Conservation (phyloP, 345 rosid species). For the Eutrema japonicum region DNA sequence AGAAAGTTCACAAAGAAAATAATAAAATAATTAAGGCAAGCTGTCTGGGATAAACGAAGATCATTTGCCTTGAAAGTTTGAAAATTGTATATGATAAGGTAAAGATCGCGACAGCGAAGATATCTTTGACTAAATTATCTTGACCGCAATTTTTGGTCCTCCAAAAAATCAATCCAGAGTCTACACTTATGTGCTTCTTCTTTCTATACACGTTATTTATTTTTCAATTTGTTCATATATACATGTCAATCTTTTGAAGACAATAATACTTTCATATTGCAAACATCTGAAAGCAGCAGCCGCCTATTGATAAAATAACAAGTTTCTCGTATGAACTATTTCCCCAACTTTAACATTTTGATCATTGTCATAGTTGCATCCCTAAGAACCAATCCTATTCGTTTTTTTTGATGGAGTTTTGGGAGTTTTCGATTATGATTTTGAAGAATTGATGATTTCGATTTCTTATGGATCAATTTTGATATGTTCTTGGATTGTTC, state of each 20-base stretch:
- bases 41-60: slow-evolving; percentile 19
- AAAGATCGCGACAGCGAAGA: slow-evolving; percentile 31
- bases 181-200: neutral
- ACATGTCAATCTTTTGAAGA: neutral
- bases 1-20: neutral
- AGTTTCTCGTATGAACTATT: too few relatives aligned
- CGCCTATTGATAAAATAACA: neutral
- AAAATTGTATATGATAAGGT: slow-evolving; percentile 28
- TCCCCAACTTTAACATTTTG: too few relatives aligned
- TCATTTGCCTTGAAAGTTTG: neutral
- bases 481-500: too few relatives aligned
- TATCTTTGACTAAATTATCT: too few relatives aligned
- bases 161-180: neutral
- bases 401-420: too few relatives aligned
- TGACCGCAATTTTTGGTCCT: too few relatives aligned
- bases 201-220: neutral
- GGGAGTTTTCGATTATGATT: too few relatives aligned
- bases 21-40: neutral
- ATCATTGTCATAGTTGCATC: too few relatives aligned
- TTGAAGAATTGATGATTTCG: too few relatives aligned
- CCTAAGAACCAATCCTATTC: too few relatives aligned
- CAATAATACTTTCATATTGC: neutral
- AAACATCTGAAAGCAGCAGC: slow-evolving; percentile 7
- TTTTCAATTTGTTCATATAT: neutral
- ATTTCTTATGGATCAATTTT: too few relatives aligned